Conservation (phyloP, 305 asterid genomes). For the Andrographis paniculata region DNA sequence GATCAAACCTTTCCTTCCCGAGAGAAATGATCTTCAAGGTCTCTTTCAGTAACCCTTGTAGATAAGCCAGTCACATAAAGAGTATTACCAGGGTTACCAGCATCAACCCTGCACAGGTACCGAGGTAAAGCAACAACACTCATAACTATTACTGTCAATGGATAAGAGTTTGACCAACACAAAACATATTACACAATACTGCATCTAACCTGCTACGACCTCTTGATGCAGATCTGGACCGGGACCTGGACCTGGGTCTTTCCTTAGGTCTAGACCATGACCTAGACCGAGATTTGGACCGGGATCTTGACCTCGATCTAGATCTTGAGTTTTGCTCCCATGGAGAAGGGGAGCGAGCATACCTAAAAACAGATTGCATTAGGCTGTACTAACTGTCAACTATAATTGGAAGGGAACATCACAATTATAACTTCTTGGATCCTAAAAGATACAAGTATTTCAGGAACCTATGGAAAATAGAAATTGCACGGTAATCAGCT, state of each 20-base stretch:
- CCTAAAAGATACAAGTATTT: too few species aligned
- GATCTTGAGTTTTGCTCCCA: conserved; percentile 58
- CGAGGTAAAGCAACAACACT: conserved; percentile 14
- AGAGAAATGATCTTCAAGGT: conserved; percentile 93
- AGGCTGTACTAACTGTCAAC: neutral
- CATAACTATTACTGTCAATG: conserved; percentile 1
- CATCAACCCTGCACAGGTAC: conserved; percentile 36
- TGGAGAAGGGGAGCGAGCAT: conserved; percentile 80
- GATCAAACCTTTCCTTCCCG: conserved; percentile 85
- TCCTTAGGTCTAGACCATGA: conserved; percentile 52
- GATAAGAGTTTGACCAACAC: neutral
- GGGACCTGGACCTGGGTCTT: conserved; percentile 46
- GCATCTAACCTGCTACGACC: conserved; percentile 62
- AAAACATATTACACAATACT: conserved; percentile 6
- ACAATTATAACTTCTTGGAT: neutral
- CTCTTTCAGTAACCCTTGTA: conserved; percentile 83
- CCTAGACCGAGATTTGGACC: conserved; percentile 60
- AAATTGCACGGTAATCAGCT: neutral
- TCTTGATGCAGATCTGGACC: conserved; percentile 63
- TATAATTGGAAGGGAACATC: neutral
- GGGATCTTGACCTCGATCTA: conserved; percentile 48
- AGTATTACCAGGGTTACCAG: conserved; percentile 65
- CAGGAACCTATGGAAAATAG: too few species aligned
- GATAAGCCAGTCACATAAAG: conserved; percentile 94
- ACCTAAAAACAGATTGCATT: conserved; percentile 24